Conservation (phyloP, 148 eudicot species). For the Salicornia ramosissima region DNA sequence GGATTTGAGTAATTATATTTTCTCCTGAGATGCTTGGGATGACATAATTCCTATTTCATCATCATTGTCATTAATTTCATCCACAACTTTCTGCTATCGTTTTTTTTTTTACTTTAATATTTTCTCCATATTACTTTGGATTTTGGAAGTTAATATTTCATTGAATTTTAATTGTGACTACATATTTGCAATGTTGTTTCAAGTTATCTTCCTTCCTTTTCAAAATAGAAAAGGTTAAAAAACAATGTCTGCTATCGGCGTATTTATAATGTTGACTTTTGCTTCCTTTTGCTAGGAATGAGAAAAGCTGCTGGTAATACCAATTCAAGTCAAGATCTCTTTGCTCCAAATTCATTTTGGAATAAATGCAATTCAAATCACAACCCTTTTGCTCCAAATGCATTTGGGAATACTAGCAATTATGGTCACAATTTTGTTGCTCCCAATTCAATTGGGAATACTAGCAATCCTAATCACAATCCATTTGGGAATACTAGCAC, state of each 20-base stretch:
- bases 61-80: not conserved
- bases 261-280: not conserved
- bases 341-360: not conserved
- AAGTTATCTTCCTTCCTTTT: too few species aligned
- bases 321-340: not conserved
- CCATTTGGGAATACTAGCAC: not conserved
- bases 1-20: constrained; percentile 2
- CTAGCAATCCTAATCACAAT: constrained; percentile 5
- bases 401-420: constrained; percentile 14
- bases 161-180: not conserved
- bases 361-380: not conserved
- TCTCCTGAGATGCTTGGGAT: constrained; percentile 8
- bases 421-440: constrained; percentile 9
- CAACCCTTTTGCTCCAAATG: not conserved
- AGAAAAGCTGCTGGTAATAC: constrained; percentile 3
- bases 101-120: too few species aligned
- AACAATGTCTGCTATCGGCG: not conserved
- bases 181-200: not conserved
- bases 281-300: constrained; percentile 18
- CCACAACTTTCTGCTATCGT: not conserved
- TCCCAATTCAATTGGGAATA: constrained; percentile 2
- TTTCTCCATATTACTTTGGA: too few species aligned
- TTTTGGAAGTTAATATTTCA: too few species aligned
- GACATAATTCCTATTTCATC: constrained; percentile 8
- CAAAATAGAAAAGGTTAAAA: too few species aligned